These are phyloP conservation scores for Trapa incisa DNA, from an alignment of 345 rosid species.

Conservation along the genomic window DNA sequence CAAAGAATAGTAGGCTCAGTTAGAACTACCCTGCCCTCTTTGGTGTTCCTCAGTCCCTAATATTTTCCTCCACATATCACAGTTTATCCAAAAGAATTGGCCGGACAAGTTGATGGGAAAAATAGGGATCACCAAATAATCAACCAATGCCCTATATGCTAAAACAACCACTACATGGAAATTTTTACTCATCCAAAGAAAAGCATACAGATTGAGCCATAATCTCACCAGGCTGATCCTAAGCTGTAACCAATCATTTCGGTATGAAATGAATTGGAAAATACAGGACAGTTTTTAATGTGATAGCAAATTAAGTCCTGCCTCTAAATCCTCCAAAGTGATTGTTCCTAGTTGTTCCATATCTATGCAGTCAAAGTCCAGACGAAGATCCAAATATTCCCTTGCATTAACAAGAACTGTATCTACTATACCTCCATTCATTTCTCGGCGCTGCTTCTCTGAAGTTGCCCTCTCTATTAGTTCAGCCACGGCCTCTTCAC, in stretches of 20 bases:
- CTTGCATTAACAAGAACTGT: slow-evolving; percentile 80
- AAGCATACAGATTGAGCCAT: no score
- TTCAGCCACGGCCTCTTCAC: slow-evolving; percentile 44
- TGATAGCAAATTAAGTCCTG: slow-evolving; percentile 44
- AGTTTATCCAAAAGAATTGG: no score
- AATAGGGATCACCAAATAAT: no score
- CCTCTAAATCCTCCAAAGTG: slow-evolving; percentile 62
- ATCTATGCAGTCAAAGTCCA: slow-evolving; percentile 70
- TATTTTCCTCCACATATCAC: no score
- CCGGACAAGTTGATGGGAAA: no score
- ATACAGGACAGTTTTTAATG: slow-evolving; percentile 4
- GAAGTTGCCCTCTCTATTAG: slow-evolving; percentile 58
- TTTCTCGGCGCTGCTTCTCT: slow-evolving; percentile 77
- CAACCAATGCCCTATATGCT: no score
- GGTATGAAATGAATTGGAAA: neutral
- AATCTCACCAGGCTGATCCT: neutral
- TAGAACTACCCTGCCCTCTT: no score
- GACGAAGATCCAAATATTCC: slow-evolving; percentile 80
- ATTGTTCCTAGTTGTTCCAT: slow-evolving; percentile 55
- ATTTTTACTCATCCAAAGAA: no score
- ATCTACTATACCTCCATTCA: slow-evolving; percentile 87
- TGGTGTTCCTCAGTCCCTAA: no score
- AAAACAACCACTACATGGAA: no score
- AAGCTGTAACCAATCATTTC: neutral
- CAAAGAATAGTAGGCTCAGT: no score